Evolutionary conservation across 495 filamentous ascomycete species (phyloP), one percentile per base, ranked within the genome.

Genomic region (Penicillium coffeae): DNA sequence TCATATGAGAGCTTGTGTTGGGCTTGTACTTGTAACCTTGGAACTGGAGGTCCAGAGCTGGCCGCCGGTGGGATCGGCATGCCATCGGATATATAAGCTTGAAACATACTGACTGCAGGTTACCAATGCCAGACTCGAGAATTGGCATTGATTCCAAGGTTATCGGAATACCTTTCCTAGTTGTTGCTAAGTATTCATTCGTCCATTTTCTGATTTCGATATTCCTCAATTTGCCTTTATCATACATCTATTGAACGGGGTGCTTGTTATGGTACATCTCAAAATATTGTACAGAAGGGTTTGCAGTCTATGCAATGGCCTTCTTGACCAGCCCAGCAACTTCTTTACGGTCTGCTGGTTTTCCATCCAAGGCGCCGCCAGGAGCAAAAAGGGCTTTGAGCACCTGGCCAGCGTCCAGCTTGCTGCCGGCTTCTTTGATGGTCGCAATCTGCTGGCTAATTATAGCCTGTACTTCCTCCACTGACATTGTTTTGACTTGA

Each of bases 301-400:
- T 48, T 45, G 40, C 56, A 48, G 47, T 45, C 42, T 19, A 45
- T n/a, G 59, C 54, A 20, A 73, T 46, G 19, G 55, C 60, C 37
- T 73, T 70, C 50, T 75, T 77, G 3, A 74, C 71, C 38, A 76
- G 65, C 19, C 53, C 71, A 12, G 72, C 70, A 19, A 81, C 74
- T 30, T 78, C 66, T 41, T 62, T 55, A 35, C 66, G 70, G 35
- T 81, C 76, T 7, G 75, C 80, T 8, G 77, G 70, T 60, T 77
- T 79, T 38, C 76, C 76, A 21, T 77, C 70, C 21, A 85, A 56
- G 20, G 66, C 54, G 8, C 77, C 78, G 14, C 72, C 70, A 1
- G 68, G 47, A 21, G 68, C 68, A 51, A 80, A 66, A 3, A 82
- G 56, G 30, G 64, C 52, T 50, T 77, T 78, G 46, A 83, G 56